phyloP scores from a whole-genome alignment of 2,329 filamentous ascomycete genomes.

The Metarhizium brunneum region DNA sequence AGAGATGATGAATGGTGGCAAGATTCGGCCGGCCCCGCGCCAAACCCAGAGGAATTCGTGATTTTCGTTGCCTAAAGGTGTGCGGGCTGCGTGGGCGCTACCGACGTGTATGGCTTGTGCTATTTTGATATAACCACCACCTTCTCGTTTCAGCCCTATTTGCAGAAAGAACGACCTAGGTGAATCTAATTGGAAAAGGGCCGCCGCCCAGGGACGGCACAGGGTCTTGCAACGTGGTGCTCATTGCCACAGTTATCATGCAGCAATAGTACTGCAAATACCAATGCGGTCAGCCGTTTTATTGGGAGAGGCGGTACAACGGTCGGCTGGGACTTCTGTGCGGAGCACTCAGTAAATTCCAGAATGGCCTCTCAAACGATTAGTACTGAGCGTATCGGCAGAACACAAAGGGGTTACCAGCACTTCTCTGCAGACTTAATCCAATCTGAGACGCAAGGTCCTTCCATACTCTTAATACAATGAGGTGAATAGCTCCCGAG shows the following conservation, averaged over 20 bases:
- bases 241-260: neutral
- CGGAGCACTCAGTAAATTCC: too few relatives aligned
- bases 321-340: neutral
- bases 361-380: too few relatives aligned
- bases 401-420: too few relatives aligned
- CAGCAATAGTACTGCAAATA: neutral
- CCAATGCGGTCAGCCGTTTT: neutral
- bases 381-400: neutral
- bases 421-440: too few relatives aligned
- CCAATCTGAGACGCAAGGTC: too few relatives aligned
- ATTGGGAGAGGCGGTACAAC: neutral
- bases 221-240: neutral
- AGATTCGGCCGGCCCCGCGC: too few relatives aligned
- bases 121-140: neutral
- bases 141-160: slow-evolving; percentile 1
- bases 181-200: too few relatives aligned
- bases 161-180: neutral
- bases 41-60: too few relatives aligned
- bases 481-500: too few relatives aligned
- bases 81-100: too few relatives aligned
- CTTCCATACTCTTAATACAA: too few relatives aligned
- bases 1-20: neutral
- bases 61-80: too few relatives aligned
- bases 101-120: neutral
- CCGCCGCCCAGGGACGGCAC: neutral